Base-by-base conservation (phyloP, 805 yeast genomes). In the Barnettozyma botsteinii region DNA sequence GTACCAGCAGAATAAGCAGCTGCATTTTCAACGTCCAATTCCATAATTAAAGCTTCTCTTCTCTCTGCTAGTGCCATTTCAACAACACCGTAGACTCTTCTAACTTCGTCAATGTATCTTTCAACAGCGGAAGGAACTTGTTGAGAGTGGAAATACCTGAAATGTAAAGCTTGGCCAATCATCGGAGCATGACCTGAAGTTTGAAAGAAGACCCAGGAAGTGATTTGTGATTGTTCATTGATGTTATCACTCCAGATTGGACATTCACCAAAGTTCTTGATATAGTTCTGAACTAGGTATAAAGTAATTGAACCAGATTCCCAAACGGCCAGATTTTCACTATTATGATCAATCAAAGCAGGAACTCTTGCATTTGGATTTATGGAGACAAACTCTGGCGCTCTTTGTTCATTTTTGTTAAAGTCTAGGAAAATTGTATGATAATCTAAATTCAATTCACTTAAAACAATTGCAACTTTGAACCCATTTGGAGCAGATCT, bases 111-210 rank as follows among this genome's bases (percentile, higher is more conserved):
- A 1, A 85, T 81, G 59, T 88, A 89, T 56, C 96, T 69, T 52
- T 86, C 95, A 17, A 89, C 85, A 0, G 97, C 96, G 43, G 87
- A 76, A 15, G 91, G 87, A 3, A 89, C 87, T 39, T 80, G 80
- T 45, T 81, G 81, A 7, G 89, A 75, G 59, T 89, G 96, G 70
- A 89, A 87, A 60, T 85, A 87, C 55, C 89, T 73, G 67, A 89
- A 91, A 66, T 91, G 97, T 51, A 91, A 71, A 8, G 97, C 96
- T 63, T 89, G 97, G 15, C 97, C 97, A 52, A 89, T 85, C 95
- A 89, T 89, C n/a, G 97, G 96, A 0, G 97, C 95, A 59, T 88
- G 97, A 7, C 98, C 97, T 5, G 94, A 83, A 3, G 96, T 87
- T 64, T 89, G 98, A 69, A 89, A 89, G 56, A 86, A 89, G 28